These are phyloP conservation scores for Endoconidiophora polonica DNA, from an alignment of 2,329 filamentous ascomycete species.

Conservation along the genomic window DNA sequence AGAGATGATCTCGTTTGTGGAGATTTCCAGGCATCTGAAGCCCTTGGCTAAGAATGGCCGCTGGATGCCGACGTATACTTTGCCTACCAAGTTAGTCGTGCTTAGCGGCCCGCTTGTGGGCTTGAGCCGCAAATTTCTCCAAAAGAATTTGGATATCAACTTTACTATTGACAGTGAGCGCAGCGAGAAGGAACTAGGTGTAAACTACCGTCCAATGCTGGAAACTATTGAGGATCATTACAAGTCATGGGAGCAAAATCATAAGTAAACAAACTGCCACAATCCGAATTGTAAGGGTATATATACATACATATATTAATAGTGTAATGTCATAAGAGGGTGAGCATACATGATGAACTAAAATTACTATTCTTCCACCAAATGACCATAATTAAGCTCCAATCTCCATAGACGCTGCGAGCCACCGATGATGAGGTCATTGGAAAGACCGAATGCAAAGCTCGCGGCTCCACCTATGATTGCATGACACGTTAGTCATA, in stretches of 20 bases:
- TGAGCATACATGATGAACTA: not conserved
- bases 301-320: not conserved
- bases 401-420: conserved; percentile 10
- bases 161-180: conserved; percentile 16
- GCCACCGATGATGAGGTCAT: conserved; percentile 10
- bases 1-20: conserved; percentile 8
- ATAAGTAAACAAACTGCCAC: not conserved
- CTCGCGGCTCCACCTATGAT: conserved; percentile 9
- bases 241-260: conserved; percentile 1
- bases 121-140: conserved; percentile 14
- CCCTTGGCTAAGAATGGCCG: conserved; percentile 9
- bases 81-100: not conserved
- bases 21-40: conserved; percentile 11
- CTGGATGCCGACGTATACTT: conserved; percentile 13
- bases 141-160: conserved; percentile 14
- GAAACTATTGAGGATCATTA: conserved; percentile 4
- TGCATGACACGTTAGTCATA: not conserved
- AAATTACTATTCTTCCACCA: not conserved
- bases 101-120: not conserved
- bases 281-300: too few species aligned
- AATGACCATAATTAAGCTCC: not conserved
- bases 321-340: not conserved
- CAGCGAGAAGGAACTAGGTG: conserved; percentile 15
- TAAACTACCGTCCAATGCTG: conserved; percentile 14
- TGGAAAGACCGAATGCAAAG: conserved; percentile 9